Percentiles rank a stretch among this genome's conserved stretches.
These are phyloP conservation scores for Micractinium conductrix DNA, from an alignment of 139 green algal genomes.

Conservation along the genomic window DNA sequence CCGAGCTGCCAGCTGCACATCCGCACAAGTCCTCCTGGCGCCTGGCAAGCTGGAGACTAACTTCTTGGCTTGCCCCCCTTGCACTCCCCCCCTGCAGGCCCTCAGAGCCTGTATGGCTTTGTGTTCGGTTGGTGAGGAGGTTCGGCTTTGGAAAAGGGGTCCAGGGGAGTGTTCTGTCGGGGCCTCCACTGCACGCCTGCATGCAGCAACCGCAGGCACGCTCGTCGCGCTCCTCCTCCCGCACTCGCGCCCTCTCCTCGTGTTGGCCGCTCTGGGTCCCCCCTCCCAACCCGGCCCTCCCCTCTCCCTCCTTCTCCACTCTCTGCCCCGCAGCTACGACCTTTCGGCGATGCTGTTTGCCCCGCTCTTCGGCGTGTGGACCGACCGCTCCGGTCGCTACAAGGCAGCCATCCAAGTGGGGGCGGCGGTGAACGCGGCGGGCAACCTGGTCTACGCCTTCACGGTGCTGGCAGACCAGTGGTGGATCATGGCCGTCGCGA, in stretches of 20 bases:
- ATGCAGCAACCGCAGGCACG: too few relatives aligned
- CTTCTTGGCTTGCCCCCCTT: too few relatives aligned
- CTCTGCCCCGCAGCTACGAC: constrained; percentile 38
- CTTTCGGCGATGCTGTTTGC: constrained; percentile 28
- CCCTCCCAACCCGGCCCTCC: too few relatives aligned
- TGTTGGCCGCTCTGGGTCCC: too few relatives aligned
- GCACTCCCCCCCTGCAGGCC: not conserved
- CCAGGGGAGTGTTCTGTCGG: too few relatives aligned
- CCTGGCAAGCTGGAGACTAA: too few relatives aligned
- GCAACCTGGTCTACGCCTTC: constrained; percentile 52
- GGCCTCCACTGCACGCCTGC: too few relatives aligned
- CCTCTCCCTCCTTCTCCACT: constrained; percentile 18
- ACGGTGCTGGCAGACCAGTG: constrained; percentile 26
- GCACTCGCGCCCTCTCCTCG: too few relatives aligned
- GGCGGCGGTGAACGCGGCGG: constrained; percentile 22
- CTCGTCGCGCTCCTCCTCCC: too few relatives aligned
- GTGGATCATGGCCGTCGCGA: too few relatives aligned
- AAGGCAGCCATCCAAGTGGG: constrained; percentile 19
- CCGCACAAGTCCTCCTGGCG: too few relatives aligned
- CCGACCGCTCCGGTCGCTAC: constrained; percentile 26
- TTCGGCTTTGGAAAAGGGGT: not conserved
- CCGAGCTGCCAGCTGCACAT: too few relatives aligned
- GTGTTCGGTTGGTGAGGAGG: not conserved
- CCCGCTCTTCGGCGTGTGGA: constrained; percentile 34
- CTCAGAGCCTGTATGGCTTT: not conserved